Base-by-base conservation (phyloP, 768 basidiomycete genomes). In the Podaxis sp. region DNA sequence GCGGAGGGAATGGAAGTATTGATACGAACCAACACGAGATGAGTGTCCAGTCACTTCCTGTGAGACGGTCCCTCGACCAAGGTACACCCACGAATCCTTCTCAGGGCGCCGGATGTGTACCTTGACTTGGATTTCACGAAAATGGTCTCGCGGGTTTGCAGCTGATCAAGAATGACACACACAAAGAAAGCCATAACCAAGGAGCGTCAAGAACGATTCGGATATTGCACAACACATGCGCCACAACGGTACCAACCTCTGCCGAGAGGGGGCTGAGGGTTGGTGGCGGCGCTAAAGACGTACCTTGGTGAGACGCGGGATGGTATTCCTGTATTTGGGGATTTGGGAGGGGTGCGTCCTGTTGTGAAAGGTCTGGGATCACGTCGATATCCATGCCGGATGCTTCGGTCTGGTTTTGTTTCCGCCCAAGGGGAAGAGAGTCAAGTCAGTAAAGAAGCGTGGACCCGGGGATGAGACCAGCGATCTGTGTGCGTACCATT, bases 21-120 rank as follows among this genome's bases (percentile, higher is more conserved):
- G 35, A 51, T 46, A 77, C 89, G 63, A 67, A 93, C 91, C 90
- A 65, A 93, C 87, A 71, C 89, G 87, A 63, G 89, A 90, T 38
- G 87, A 84, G 65, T 91, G 91, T 11, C 90, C 90, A 25, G 74
- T 74, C 35, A 89, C 72, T 72, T 93, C 91, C 63, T 92, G 89
- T 28, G 87, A 80, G 52, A 91, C 90, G 25, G 88, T 69, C 21
- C 86, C 91, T 67, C 91, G 82, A 10, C 91, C 91, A 53, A 92
- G 80, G 66, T 93, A 93, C 27, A 83, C 77, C 91, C 91, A 93
- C 16, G 87, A 81, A 70, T 93, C 91, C 68, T 77, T 84, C 58
- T 91, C 91, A 37, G 91, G 87, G 65, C 85, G 78, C 64, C 91
- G 81, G 65, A 91, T 88, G 67, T 93, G 91, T 18, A 93, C 90